These are phyloP conservation scores for Penicilliopsis zonata DNA, from an alignment of 495 filamentous ascomycete species.

Conservation along the genomic window DNA sequence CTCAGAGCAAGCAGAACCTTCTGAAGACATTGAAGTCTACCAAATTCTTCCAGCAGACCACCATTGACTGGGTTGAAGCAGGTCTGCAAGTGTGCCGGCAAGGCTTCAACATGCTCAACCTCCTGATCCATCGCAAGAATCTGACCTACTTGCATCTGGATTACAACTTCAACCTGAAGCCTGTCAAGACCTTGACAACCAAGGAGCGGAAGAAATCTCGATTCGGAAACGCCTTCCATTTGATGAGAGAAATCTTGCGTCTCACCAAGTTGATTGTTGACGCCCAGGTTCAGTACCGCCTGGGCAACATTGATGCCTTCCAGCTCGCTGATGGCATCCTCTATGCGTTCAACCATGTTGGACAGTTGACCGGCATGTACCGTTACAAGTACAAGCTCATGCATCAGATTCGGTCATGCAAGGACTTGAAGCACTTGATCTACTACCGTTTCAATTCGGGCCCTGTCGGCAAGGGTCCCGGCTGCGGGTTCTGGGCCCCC, in stretches of 20 bases:
- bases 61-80: slow-evolving; percentile 98
- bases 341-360: slow-evolving; percentile 98
- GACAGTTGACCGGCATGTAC: slow-evolving; percentile 98
- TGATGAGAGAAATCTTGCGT: slow-evolving; percentile 98
- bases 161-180: slow-evolving; percentile 99
- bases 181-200: slow-evolving; percentile 95
- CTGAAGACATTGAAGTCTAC: slow-evolving; percentile 84
- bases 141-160: slow-evolving; percentile 97
- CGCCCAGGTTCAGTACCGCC: slow-evolving; percentile 93
- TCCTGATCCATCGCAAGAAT: slow-evolving; percentile 97
- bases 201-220: slow-evolving; percentile 99
- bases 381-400: slow-evolving; percentile 99
- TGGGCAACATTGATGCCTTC: slow-evolving; percentile 98
- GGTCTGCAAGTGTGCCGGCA: slow-evolving; percentile 97
- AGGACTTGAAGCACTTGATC: slow-evolving; percentile 97
- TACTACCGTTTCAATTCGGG: slow-evolving; percentile 99
- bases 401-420: slow-evolving; percentile 99
- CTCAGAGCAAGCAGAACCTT: slow-evolving; percentile 87
- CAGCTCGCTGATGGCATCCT: slow-evolving; percentile 97
- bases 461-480: slow-evolving; percentile 93
- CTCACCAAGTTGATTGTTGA: slow-evolving; percentile 97
- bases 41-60: slow-evolving; percentile 99
- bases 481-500: slow-evolving; percentile 98
- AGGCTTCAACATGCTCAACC: slow-evolving; percentile 98
- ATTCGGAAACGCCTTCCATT: slow-evolving; percentile 98